These are phyloP conservation scores for Hamigera avellanea DNA, from an alignment of 495 filamentous ascomycete genomes.

Conservation along the genomic window DNA sequence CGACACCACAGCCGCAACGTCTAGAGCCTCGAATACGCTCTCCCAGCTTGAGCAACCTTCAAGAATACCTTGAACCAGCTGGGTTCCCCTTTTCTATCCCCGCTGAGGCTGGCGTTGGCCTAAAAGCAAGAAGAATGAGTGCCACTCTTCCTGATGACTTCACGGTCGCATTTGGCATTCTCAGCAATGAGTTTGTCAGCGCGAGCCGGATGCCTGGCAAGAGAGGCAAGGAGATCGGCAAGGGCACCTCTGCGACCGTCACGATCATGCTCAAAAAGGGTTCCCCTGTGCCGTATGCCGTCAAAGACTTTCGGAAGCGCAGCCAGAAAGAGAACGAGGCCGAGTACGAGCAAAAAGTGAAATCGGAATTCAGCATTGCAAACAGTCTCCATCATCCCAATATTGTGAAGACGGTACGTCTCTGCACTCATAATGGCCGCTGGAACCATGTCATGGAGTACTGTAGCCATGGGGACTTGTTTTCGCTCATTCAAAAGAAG, in stretches of 20 bases:
- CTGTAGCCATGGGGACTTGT: slow-evolving; percentile 63
- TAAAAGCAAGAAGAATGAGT: slow-evolving; percentile 54
- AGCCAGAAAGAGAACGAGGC: slow-evolving; percentile 44
- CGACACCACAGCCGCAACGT: slow-evolving; percentile 2
- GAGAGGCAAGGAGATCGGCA: slow-evolving; percentile 54
- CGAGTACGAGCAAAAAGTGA: slow-evolving; percentile 69
- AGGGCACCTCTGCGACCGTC: slow-evolving; percentile 62
- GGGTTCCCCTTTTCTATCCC: too few species aligned
- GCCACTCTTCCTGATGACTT: slow-evolving; percentile 53
- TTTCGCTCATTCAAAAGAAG: slow-evolving; percentile 49
- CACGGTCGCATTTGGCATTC: slow-evolving; percentile 47
- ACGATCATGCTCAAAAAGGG: slow-evolving; percentile 53
- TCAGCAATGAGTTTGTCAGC: slow-evolving; percentile 47
- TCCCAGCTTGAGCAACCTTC: slow-evolving; percentile 3
- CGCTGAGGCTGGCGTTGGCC: slow-evolving; percentile 38
- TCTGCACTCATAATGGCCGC: slow-evolving; percentile 51
- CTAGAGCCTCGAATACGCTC: too few species aligned
- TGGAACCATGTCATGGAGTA: slow-evolving; percentile 86
- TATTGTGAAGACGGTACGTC: slow-evolving; percentile 58
- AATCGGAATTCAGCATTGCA: slow-evolving; percentile 67
- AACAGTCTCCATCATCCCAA: slow-evolving; percentile 70
- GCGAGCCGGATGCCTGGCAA: slow-evolving; percentile 45
- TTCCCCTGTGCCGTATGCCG: slow-evolving; percentile 51
- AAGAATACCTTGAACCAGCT: slow-evolving; percentile 2
- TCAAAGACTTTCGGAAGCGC: slow-evolving; percentile 67